Evolutionary conservation across 2,329 filamentous ascomycete species (phyloP), one percentile per base, ranked within the genome.

Genomic region (Nannizzia gypsea): DNA sequence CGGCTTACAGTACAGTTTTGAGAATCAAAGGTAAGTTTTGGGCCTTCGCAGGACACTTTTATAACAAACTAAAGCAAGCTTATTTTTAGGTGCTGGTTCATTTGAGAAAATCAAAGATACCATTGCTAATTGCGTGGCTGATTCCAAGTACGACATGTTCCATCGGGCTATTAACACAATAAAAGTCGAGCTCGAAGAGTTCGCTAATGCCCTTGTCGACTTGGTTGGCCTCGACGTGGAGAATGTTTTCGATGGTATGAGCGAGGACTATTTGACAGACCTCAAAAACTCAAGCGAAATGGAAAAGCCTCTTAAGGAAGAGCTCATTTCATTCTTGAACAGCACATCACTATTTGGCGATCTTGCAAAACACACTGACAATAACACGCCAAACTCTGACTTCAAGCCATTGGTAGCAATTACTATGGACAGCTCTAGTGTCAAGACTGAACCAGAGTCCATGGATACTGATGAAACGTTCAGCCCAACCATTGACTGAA

Each of bases 201-300:
- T 59, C 26, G 40, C n/a, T 15, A 9, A 3, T 17, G 24, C 40
- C n/a, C 34, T 60, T 13, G 17, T 75, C 78, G 28, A 77, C 81
- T 2, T 77, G 78, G 15, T 56, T 1, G 1, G 8, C 2, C 24
- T 34, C 6, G 42, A 20, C 1, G 24, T 52, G 2, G 26, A 28
- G 8, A 38, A 52, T 6, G 31, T 60, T 24, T 44, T 24, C 15
- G 42, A 22, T 11, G 9, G 3, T 2, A 56, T 61, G 13, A 15
- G 22, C 1, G 42, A 26, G 1, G 56, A 61, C 26, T 61, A 58
- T 56, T 52, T n/a, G 26, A 28, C 44, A 2, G 42, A n/a, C 24
- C 6, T 61, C 34, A 48, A 61, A 34, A 26, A 11, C 38, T n/a
- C 24, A 3, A 42, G 52, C 13, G 31, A 22, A 8, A 22, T 20